Evolutionary conservation across 2,329 filamentous ascomycete species (phyloP).

Genomic region (Neopestalotiopsis sp.): DNA sequence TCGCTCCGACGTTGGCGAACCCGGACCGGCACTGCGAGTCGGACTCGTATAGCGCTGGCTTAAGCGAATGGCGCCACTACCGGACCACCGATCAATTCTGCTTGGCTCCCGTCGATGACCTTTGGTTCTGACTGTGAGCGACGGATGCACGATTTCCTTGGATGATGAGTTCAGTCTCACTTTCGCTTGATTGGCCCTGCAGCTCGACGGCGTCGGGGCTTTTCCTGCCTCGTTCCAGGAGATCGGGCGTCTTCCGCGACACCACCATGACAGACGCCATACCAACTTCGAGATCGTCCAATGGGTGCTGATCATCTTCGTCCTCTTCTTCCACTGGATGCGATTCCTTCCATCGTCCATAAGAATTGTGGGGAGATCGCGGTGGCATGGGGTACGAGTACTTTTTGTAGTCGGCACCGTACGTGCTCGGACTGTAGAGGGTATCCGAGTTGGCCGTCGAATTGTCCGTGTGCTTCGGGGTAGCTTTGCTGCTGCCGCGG

Average conservation of each 20-base stretch:
- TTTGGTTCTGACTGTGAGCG: background rate
- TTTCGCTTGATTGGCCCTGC: constrained; percentile 7
- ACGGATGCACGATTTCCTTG: background rate
- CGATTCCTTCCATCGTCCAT: constrained; percentile 5
- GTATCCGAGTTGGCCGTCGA: background rate
- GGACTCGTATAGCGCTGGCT: constrained; percentile 2
- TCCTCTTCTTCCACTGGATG: background rate
- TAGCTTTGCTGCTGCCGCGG: background rate
- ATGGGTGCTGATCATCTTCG: background rate
- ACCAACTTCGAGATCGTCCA: background rate
- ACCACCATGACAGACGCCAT: background rate
- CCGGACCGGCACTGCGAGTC: background rate
- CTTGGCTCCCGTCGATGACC: background rate
- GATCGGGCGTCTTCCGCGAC: background rate
- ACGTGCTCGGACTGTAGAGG: background rate
- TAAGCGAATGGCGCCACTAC: background rate
- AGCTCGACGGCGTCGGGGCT: background rate
- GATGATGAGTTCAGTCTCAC: constrained; percentile 9
- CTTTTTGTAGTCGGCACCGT: background rate
- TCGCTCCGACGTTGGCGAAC: background rate
- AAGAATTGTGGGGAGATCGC: background rate
- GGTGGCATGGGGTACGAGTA: background rate
- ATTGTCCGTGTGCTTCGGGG: background rate
- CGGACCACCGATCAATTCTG: constrained; percentile 3
- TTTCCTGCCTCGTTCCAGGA: background rate